Conservation (phyloP, 2,329 filamentous ascomycete genomes). For the Aspergillus quadrilineatus region DNA sequence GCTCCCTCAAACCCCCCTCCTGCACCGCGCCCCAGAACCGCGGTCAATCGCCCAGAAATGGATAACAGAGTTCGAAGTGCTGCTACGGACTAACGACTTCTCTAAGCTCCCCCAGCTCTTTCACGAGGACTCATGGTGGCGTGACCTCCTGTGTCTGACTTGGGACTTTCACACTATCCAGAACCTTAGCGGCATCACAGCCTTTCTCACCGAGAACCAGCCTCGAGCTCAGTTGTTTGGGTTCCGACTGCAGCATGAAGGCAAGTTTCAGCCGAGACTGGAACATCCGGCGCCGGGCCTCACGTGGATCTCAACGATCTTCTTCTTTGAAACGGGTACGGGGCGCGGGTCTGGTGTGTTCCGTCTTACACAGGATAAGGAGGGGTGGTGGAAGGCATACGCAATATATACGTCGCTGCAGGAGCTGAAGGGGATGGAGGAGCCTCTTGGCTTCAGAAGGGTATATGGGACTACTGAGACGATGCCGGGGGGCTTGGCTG, state of each 20-base stretch:
- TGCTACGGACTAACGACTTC: conserved; percentile 21
- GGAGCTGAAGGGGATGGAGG: conserved; percentile 35
- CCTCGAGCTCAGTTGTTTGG: conserved; percentile 26
- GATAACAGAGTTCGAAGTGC: conserved; percentile 28
- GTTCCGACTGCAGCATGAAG: conserved; percentile 34
- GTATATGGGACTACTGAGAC: conserved; percentile 35
- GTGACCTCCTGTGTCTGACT: conserved; percentile 41
- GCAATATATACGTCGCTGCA: conserved; percentile 41
- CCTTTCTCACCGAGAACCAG: conserved; percentile 32
- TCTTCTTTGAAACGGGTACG: conserved; percentile 40
- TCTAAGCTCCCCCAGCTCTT: conserved; percentile 29
- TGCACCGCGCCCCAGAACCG: conserved; percentile 22
- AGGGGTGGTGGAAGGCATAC: conserved; percentile 39
- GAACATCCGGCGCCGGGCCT: conserved; percentile 32
- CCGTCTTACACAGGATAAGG: conserved; percentile 32
- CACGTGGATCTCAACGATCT: conserved; percentile 40
- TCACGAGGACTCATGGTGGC: conserved; percentile 43
- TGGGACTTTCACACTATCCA: conserved; percentile 42
- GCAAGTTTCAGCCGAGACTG: conserved; percentile 31
- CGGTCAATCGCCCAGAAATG: conserved; percentile 34
- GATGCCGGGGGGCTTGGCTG: conserved; percentile 32
- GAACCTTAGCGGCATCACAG: conserved; percentile 30
- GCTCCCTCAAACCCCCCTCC: conserved; percentile 28
- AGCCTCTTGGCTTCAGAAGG: conserved; percentile 34
- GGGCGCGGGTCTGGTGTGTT: conserved; percentile 40